Conservation (phyloP, 768 basidiomycete species). For the Austroboletus eburneus region DNA sequence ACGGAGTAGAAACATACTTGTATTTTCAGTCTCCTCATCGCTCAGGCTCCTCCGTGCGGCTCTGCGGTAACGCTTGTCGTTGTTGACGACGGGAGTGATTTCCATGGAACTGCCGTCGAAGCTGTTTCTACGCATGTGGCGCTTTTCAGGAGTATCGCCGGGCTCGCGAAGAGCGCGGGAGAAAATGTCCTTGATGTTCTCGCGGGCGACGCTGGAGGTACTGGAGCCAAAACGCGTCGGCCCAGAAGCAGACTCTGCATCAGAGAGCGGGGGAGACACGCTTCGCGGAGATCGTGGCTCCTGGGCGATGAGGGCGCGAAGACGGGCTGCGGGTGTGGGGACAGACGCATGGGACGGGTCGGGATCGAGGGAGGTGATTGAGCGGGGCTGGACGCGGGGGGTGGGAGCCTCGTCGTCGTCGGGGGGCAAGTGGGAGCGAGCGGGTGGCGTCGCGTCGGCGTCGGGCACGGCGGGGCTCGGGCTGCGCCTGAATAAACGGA, state of each 20-base stretch:
- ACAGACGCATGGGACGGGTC: slow-evolving; percentile 3
- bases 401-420: slow-evolving; percentile 31
- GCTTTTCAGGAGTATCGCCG: slow-evolving; percentile 60
- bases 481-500: slow-evolving; percentile 18
- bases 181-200: slow-evolving; percentile 63
- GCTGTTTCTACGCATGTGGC: slow-evolving; percentile 49
- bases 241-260: slow-evolving; percentile 18
- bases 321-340: slow-evolving; percentile 52
- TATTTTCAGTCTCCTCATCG: slow-evolving; percentile 61
- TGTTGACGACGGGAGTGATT: slow-evolving; percentile 42
- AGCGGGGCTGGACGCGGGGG: slow-evolving; percentile 22
- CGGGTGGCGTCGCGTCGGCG: slow-evolving; percentile 20
- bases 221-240: slow-evolving; percentile 20
- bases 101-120: slow-evolving; percentile 60
- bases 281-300: slow-evolving; percentile 39
- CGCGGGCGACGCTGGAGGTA: slow-evolving; percentile 47
- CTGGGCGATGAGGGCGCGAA: slow-evolving; percentile 58
- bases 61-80: slow-evolving; percentile 41
- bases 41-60: slow-evolving; percentile 57
- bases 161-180: slow-evolving; percentile 61
- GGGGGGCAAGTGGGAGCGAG: slow-evolving; percentile 10
- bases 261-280: slow-evolving; percentile 25
- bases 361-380: slow-evolving; percentile 16
- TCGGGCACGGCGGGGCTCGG: slow-evolving; percentile 13
- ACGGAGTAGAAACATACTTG: slow-evolving; percentile 39